Base-by-base conservation (phyloP, 352 stramenopile species). In the Thraustochytrium striatum region DNA sequence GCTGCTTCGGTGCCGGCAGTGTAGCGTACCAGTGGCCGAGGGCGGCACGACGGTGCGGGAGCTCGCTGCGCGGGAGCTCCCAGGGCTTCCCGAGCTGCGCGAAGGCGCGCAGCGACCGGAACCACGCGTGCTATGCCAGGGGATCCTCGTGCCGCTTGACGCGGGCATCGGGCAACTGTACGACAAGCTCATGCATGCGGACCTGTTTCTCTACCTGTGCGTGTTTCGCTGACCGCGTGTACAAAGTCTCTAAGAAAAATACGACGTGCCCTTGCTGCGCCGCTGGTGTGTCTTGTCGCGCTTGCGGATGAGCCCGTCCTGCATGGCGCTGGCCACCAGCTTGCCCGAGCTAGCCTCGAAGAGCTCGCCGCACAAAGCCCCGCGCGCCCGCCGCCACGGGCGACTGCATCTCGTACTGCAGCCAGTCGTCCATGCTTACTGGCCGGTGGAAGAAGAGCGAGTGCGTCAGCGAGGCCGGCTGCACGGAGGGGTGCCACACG, bases 401-500 rank as follows among this genome's bases (percentile, higher is more conserved):
- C 7, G 65, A 75, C 3, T 36, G 28, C 21, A 73, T 81, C 19
- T 84, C 73, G 57, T 81, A 84, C 0, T 82, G 57, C 21, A 82
- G 21, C 81, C 81, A 84, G 9, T 83, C 61, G 43, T 72, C 41
- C 7, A 69, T 35, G 36, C 25, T 8, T n/a, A 84, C 59, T 3
- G 57, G 55, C 1, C 30, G 9, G 70, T 84, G 73, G 65, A 81
- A 84, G 19, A 47, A 73, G 73, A 84, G 83, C 19, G 50, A 55
- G 75, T 84, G 81, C 7, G 65, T 62, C 7, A 75, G 65, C 44
- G 44, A 62, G 44, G 65, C 65, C 7, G 41, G 30, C 65, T 68
- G 61, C 33, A 75, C n/a, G 11, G 21, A n/a, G 9, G 21, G 30
- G 13, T 35, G 35, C 65, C 65, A 75, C 1, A 75, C 65, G 30